Conservation (phyloP, 306 rosid species). For the Coriaria nepalensis region DNA sequence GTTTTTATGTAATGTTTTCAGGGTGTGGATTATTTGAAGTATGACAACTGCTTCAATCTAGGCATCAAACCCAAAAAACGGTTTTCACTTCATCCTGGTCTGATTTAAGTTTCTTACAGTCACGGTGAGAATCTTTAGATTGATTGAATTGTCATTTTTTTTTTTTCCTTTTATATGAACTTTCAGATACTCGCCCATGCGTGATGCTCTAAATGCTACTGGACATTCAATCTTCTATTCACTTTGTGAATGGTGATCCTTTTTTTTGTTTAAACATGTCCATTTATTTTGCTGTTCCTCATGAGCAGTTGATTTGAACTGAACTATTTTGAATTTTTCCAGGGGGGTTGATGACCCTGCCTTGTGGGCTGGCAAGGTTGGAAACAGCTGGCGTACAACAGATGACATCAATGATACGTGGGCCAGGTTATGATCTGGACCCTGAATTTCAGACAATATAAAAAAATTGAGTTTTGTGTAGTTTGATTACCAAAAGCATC, state of each 20-base stretch:
- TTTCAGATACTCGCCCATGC: slow-evolving; percentile 93
- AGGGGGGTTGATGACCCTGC: slow-evolving; percentile 97
- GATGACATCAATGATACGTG: slow-evolving; percentile 82
- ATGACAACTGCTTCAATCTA: slow-evolving; percentile 85
- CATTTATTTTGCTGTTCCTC: not conserved
- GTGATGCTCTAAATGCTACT: slow-evolving; percentile 67
- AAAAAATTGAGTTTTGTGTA: slow-evolving; percentile 8
- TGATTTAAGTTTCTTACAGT: slow-evolving; percentile 9
- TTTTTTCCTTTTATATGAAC: too few species aligned
- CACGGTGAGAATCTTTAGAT: slow-evolving; percentile 9
- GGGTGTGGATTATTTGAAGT: slow-evolving; percentile 90
- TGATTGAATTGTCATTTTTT: too few species aligned
- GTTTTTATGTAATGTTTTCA: slow-evolving; percentile 16
- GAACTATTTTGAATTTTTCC: slow-evolving; percentile 9
- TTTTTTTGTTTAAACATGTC: slow-evolving; percentile 5
- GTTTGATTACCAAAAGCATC: not conserved
- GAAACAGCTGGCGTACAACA: slow-evolving; percentile 99
- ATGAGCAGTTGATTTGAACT: not conserved
- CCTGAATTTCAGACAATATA: slow-evolving; percentile 6
- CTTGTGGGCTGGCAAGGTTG: slow-evolving; percentile 81
- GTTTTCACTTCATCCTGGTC: slow-evolving; percentile 32
- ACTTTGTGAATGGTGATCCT: slow-evolving; percentile 70
- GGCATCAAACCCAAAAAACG: slow-evolving; percentile 66
- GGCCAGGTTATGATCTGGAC: slow-evolving; percentile 60
- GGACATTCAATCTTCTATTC: slow-evolving; percentile 70